Evolutionary conservation across 2,329 filamentous ascomycete genomes (phyloP), one percentile per base, ranked within the genome.

Genomic region (Fusarium sp.): DNA sequence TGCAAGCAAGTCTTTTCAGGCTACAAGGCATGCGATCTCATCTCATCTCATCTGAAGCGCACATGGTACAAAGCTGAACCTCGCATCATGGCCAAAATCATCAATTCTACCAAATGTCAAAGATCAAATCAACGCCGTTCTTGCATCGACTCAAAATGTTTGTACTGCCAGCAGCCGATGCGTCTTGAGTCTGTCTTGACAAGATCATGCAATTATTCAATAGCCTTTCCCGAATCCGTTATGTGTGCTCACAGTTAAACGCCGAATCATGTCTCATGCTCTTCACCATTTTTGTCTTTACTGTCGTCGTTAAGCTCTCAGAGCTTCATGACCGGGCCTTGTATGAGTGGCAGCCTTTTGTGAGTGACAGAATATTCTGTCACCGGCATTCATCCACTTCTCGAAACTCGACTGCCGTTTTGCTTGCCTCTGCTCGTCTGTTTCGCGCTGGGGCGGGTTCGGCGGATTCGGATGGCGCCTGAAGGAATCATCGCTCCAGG

Each of bases 351-450:
- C 66, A 65, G 38, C 62, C 50, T 66, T 75, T 14, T 56, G 64
- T 54, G 76, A 66, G 27, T 68, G 62, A 37, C 67, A 67, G 60
- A 78, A 77, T 29, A 76, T 64, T 38, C 56, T 77, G 24, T 78
- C 76, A 11, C 76, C 76, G 24, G 76, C 76, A 42, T 73, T 61
- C 47, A 62, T 76, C 76, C 76, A 78, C 40, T 66, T 62, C 42
- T 76, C 70, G n/a, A 74, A 70, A 31, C 64, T 77, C 13, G 68
- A 71, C 54, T 76, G 70, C 13, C 74, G 74, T 42, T 69, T 77
- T 56, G 63, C 68, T 24, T 64, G 70, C 52, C 68, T 69, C 58
- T 60, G 70, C 42, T 65, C 64, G 11, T 67, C 56, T n/a, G 40
- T 47, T 40, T 68, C 65, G 47, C 22, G 16, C 38, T 22, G 66